Evolutionary conservation across 139 green algal genomes (phyloP), one percentile per base, ranked within the genome.

Genomic region (Chlorella vulgaris): DNA sequence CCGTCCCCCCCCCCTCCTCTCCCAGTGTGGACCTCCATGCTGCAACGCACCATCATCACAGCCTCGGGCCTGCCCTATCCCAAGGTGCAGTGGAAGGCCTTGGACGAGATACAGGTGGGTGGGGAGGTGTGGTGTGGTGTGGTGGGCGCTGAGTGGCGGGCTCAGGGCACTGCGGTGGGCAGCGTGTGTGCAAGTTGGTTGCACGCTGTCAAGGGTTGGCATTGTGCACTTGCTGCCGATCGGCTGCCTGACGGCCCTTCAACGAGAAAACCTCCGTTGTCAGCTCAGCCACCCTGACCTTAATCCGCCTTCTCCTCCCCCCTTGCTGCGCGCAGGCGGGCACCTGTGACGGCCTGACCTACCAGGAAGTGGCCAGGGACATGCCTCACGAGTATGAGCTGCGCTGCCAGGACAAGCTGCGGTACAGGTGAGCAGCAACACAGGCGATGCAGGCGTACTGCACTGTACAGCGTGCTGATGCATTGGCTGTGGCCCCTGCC

Each of bases 1-100:
- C 2, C 3, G 22, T 24, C 38, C 38, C 36, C 22, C 15, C 47
- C 13, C 47, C 4, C 28, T 13, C 67, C 19, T 7, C 10, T 70
- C 3, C 39, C 73, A n/a, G 92, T 98, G 29, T 99, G 96, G 96
- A 99, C 96, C 13, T 96, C 89, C 78, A 99, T 96, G 1, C 84
- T 99, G 40, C 86, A 91, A 83, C 91, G 96, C 65, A 99, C 96
- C 51, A 97, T 98, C 66, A 86, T 94, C 75, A 99, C 96, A 0
- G 96, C 95, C 15, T 79, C 89, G 43, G 80, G 90, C 80, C 88
- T 99, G 70, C 88, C 88, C 28, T 93, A 92, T 74, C 94, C 95
- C 24, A 98, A 98, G 87, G 86, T 98, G 71, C 87, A 91, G 22
- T 98, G 94, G 94, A 98, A 97, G 89, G 91, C 88, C 55, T 81